Base-by-base conservation (phyloP, 805 yeast species). In the Tetrapisispora fleetii region DNA sequence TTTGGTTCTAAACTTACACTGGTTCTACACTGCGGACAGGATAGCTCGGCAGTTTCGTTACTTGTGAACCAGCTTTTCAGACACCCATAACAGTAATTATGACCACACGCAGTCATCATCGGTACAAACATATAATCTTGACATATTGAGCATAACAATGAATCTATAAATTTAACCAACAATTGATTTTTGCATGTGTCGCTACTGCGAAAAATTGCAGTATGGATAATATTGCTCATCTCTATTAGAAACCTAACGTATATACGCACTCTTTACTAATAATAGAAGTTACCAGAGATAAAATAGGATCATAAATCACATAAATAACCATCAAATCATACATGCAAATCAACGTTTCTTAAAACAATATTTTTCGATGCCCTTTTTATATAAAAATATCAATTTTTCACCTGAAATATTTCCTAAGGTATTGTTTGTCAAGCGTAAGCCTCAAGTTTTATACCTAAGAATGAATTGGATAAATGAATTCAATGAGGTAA, bases 1-100 rank as follows among this genome's bases (percentile, higher is more conserved):
- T 72, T 64, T 1, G 91, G 91, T 11, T 69, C 64, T 2, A 65
- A 64, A 30, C 62, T 69, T 40, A 83, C 67, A 2, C 69, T 69
- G 9, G 63, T 60, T 27, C 91, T 71, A 56, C 91, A 84, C 8
- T 81, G 69, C 0, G 93, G 91, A 62, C 93, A 84, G n/a, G 77
- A 71, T 46, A 74, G 66, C 48, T 75, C 77, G 39, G 67, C 73
- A 16, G 54, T 59, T 14, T 56, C 56, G 48, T 60, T 62, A 47
- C 61, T 58, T 5, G 67, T 67, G 42, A 83, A 75, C 91, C 93
- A 84, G 22, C 73, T 71, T 18, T 69, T 66, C n/a, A 83, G 59
- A 59, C 91, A 78, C 45, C 58, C 75, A 59, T 84, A 84, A 63
- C 91, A 85, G 55, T 79, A 83, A 30, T 83, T 76, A 59, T 85